Percentiles rank a stretch among this genome's conserved stretches.
Conservation (phyloP, 768 basidiomycete species). For the Suillus placidus region DNA sequence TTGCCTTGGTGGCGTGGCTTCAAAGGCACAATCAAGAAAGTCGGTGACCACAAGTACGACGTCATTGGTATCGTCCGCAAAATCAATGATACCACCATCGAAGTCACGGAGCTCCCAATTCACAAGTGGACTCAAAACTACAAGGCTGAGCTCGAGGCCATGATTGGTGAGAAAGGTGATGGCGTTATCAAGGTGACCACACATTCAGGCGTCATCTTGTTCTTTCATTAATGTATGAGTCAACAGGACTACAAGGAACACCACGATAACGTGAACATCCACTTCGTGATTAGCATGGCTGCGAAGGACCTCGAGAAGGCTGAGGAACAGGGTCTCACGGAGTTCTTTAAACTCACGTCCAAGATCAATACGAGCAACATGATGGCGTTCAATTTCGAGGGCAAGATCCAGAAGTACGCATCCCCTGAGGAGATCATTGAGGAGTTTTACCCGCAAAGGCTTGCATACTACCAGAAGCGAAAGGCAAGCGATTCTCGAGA, state of each 20-base stretch:
- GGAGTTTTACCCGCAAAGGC: constrained; percentile 87
- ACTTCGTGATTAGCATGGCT: constrained; percentile 82
- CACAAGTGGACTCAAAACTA: constrained; percentile 93
- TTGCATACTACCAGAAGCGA: constrained; percentile 93
- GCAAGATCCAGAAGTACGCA: constrained; percentile 93
- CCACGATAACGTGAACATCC: constrained; percentile 89
- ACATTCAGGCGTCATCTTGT: constrained; percentile 6
- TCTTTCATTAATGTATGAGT: constrained; percentile 3
- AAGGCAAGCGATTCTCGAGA: constrained; percentile 59
- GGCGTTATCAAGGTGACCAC: constrained; percentile 72
- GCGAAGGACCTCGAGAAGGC: constrained; percentile 84
- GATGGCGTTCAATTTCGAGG: constrained; percentile 97
- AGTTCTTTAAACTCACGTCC: constrained; percentile 87
- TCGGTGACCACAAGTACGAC: constrained; percentile 84
- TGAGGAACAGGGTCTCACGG: constrained; percentile 84
- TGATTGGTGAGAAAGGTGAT: constrained; percentile 86
- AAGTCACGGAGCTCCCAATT: constrained; percentile 94
- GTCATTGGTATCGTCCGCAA: constrained; percentile 75
- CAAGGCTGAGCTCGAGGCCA: constrained; percentile 88
- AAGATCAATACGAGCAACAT: constrained; percentile 93
- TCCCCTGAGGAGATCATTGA: constrained; percentile 89
- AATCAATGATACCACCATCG: constrained; percentile 84
- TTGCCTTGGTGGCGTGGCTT: constrained; percentile 98
- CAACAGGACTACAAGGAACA: constrained; percentile 94
- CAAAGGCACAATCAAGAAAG: constrained; percentile 81